Base-by-base conservation (phyloP, 176 grass and related monocot genomes). In the Neostapfia colusana region DNA sequence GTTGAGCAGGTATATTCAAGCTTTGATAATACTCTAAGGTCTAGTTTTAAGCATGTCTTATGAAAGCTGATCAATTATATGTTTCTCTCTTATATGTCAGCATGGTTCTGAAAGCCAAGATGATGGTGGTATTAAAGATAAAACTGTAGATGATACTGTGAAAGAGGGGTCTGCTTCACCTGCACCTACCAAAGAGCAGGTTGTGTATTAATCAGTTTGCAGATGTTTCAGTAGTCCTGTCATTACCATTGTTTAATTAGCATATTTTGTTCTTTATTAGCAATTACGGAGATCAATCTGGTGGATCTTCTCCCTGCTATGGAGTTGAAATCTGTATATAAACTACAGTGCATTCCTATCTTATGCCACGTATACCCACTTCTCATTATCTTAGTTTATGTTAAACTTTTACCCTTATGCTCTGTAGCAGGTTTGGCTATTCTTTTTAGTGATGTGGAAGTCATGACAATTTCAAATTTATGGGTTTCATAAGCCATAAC, bases 1-100 rank as follows among this genome's bases (percentile, higher is more conserved):
- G 56, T 17, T 79, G 72, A 68, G 50, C 82, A 82, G 76, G 82
- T 90, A 83, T 79, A 73, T 60, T 55, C 65, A 49, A 72, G 43
- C 39, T 71, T 75, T 42, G 39, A 20, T 59, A 21, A 15, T 50
- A 59, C 38, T 81, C 9, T 14, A 76, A 15, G 65, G 62, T 80
- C 13, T 79, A 69, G 42, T 39, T 76, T 11, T 3, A 80, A 57
- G 7, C 10, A 39, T 65, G 25, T 51, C 69, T 58, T 70, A 42
- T 58, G 23, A 25, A 65, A 60, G 26, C 57, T 62, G 31, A 43
- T 42, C 35, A 43, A 63, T 68, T 73, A 24, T 70, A 34, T 78
- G 25, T 78, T 10, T 54, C 69, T 26, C 48, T 18, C 20, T 62
- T 84, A 36, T 78, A n/a, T 74, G 50, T 74, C 69, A 91, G 89